Percentiles rank a stretch among this genome's conserved stretches.
Conservation (phyloP, 371 early-diverging fungal genomes). For the Rhizopus stolonifer region DNA sequence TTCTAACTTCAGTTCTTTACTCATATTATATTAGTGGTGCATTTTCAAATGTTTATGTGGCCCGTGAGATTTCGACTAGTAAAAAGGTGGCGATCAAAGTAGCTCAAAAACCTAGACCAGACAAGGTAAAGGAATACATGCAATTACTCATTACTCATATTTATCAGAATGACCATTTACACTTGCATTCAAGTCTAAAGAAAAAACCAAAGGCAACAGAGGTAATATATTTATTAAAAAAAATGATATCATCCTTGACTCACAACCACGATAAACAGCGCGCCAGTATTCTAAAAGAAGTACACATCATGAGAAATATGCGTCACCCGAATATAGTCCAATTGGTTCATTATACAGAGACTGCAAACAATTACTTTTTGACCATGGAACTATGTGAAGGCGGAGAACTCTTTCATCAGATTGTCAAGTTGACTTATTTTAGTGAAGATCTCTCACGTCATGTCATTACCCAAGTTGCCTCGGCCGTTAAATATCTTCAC, state of each 20-base stretch:
- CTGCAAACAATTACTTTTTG: constrained; percentile 64
- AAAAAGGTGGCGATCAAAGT: constrained; percentile 77
- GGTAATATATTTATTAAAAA: too few species aligned
- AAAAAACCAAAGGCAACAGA: constrained; percentile 34
- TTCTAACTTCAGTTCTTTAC: too few species aligned
- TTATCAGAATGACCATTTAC: constrained; percentile 27
- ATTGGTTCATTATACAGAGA: constrained; percentile 62
- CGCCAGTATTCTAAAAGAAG: constrained; percentile 78
- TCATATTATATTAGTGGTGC: constrained; percentile 82
- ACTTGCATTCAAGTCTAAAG: constrained; percentile 28
- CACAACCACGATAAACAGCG: constrained; percentile 39
- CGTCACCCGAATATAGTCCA: constrained; percentile 75
- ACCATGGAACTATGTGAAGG: constrained; percentile 83
- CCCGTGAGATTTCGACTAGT: constrained; percentile 52
- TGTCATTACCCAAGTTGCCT: constrained; percentile 86
- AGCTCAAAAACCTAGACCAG: constrained; percentile 57
- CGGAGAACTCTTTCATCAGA: constrained; percentile 86
- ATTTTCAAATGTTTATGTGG: constrained; percentile 79
- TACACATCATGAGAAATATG: constrained; percentile 76
- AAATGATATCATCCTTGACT: constrained; percentile 20
- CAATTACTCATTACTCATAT: constrained; percentile 44
- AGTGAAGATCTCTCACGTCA: constrained; percentile 78
- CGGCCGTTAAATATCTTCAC: constrained; percentile 88
- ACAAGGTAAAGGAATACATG: constrained; percentile 57
- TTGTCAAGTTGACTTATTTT: constrained; percentile 79